Percentiles rank a stretch among this genome's conserved stretches.
These are phyloP conservation scores for apple (Malus domestica) DNA, from an alignment of 306 rosid genomes.

Conservation along the genomic window DNA sequence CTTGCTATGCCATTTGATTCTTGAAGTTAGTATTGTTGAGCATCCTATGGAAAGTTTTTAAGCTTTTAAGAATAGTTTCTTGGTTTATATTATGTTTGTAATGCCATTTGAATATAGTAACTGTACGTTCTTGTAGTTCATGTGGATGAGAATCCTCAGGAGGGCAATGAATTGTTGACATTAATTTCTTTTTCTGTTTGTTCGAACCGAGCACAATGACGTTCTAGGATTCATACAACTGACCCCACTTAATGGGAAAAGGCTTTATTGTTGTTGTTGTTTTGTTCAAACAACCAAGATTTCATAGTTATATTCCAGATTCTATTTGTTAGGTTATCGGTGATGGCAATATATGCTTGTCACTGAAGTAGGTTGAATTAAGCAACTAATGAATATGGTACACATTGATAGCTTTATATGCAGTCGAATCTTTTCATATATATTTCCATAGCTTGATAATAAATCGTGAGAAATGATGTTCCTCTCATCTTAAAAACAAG, in stretches of 20 bases:
- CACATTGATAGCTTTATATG: neutral
- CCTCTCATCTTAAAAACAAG: neutral
- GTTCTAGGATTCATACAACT: too few species aligned
- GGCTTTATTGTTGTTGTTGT: too few species aligned
- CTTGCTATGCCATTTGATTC: neutral
- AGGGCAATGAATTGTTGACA: neutral
- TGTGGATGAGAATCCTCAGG: neutral
- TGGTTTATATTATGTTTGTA: neutral
- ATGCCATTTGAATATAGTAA: too few species aligned
- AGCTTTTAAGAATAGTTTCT: neutral
- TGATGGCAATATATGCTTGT: slow-evolving; percentile 1
- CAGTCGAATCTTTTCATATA: neutral
- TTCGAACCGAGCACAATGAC: too few species aligned
- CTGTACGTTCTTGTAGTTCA: neutral
- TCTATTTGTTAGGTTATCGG: neutral
- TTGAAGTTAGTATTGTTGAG: neutral
- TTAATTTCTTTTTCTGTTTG: neutral
- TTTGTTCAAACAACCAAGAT: neutral
- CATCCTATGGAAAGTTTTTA: neutral
- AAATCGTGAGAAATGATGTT: neutral
- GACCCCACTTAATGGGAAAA: too few species aligned
- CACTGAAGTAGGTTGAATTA: slow-evolving; percentile 4
- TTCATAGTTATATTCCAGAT: neutral
- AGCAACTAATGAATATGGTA: neutral
- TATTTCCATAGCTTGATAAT: neutral